Evolutionary conservation across 805 yeast species (phyloP).

Genomic region (Kuraishia cidri): DNA sequence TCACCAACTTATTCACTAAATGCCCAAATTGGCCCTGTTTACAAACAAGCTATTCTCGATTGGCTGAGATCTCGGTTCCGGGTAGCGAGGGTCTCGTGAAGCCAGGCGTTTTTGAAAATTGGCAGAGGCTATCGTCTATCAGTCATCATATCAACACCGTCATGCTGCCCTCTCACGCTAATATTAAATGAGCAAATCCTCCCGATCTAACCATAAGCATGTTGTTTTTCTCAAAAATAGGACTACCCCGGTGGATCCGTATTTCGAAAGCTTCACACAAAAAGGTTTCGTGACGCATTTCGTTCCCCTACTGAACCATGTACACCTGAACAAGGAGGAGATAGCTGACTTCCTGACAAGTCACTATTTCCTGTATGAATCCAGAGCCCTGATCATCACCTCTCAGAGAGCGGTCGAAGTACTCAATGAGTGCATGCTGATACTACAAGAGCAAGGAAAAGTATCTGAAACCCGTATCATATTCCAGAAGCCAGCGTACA

Average conservation of each 20-base stretch:
- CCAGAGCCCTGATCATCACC: slow-evolving; percentile 62
- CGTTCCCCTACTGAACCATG: slow-evolving; percentile 68
- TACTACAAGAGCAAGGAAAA: slow-evolving; percentile 8
- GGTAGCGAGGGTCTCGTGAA: too few species aligned
- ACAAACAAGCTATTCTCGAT: too few species aligned
- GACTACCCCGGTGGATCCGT: slow-evolving; percentile 63
- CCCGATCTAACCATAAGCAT: too few species aligned
- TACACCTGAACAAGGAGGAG: slow-evolving; percentile 35
- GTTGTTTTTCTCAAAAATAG: slow-evolving; percentile 62
- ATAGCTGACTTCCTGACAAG: slow-evolving; percentile 36
- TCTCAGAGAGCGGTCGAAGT: slow-evolving; percentile 91
- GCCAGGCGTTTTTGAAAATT: too few species aligned
- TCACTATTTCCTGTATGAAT: slow-evolving; percentile 25
- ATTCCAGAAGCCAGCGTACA: slow-evolving; percentile 51
- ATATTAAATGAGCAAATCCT: too few species aligned
- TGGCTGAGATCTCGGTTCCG: too few species aligned
- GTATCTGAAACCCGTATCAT: too few species aligned
- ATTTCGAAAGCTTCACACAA: slow-evolving; percentile 31
- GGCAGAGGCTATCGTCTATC: too few species aligned
- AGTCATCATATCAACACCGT: too few species aligned
- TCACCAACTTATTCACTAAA: too few species aligned
- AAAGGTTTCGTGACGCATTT: slow-evolving; percentile 39
- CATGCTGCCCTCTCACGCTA: too few species aligned
- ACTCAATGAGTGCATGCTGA: slow-evolving; percentile 27
- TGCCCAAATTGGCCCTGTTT: too few species aligned